Evolutionary conservation across 73 alveolate genomes (phyloP).

Genomic region (Paramecium octaurelia): DNA sequence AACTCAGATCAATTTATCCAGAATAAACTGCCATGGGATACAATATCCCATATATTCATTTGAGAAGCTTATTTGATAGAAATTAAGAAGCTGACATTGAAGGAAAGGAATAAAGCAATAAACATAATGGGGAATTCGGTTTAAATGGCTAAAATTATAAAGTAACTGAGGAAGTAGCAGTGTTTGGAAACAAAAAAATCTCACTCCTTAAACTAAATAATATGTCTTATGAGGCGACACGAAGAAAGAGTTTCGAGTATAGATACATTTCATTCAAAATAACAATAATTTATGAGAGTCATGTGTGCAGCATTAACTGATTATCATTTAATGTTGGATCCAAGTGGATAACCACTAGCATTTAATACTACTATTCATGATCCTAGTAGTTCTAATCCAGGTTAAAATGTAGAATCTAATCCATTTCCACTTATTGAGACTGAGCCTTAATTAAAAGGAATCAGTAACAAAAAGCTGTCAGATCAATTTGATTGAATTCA

Average conservation of each 20-base stretch:
- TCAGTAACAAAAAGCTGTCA: constrained; percentile 17
- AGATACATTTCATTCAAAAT: background rate
- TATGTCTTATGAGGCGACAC: background rate
- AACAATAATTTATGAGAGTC: background rate
- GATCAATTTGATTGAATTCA: background rate
- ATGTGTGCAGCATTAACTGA: background rate
- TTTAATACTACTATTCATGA: constrained; percentile 21
- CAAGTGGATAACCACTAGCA: constrained; percentile 23
- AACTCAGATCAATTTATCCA: constrained; percentile 55
- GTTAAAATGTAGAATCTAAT: background rate
- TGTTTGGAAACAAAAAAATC: background rate
- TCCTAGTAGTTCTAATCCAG: background rate
- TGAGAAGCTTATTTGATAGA: constrained; percentile 44
- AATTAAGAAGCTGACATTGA: constrained; percentile 23
- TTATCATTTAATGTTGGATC: background rate
- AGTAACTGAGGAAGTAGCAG: constrained; percentile 4
- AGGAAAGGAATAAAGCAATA: background rate
- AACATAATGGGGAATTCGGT: background rate
- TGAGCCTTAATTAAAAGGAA: constrained; percentile 2
- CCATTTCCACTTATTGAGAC: background rate
- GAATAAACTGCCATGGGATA: constrained; percentile 56
- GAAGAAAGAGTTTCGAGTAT: background rate
- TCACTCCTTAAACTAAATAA: background rate
- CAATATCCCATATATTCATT: constrained; percentile 54
- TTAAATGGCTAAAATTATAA: background rate